Base-by-base conservation (phyloP, 139 green algal species). In the Protoeuglena noctilucae region DNA sequence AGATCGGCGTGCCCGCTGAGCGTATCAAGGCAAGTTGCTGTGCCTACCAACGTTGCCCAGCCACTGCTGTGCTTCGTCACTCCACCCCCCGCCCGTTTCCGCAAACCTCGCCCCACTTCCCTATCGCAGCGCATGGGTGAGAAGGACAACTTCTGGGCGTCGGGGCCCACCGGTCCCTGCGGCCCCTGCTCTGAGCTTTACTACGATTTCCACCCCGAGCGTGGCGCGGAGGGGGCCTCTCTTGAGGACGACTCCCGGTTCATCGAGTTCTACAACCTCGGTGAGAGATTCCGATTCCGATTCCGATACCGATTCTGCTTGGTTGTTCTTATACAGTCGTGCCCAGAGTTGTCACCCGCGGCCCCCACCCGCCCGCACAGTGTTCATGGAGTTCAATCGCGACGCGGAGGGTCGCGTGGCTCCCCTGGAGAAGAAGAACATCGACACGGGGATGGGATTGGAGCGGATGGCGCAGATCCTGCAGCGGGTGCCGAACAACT, bases 151-250 rank as follows among this genome's bases (percentile, higher is more conserved):
- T 96, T 96, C 67, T 96, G 88, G 88, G 72, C 83, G 28, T 75
- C 65, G 22, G 86, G 86, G 4, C 58, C 85, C 49, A 87, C 79
- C 62, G 86, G 86, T 7, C 87, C 87, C 1, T 96, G 87, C 68
- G 88, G 88, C 12, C 85, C 85, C n/a, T 96, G 88, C 76, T 85
- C 74, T 21, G 88, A 96, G 76, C 71, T 96, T 5, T 96, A 96
- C 71, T 96, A 88, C 53, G 88, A 96, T 68, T 89, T 94, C 51
- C 62, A 80, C 50, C 87, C 87, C 1, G 86, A 94, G 68, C 40
- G 59, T 1, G 83, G 84, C 3, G 31, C 54, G 2, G 46, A 56
- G 2, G 74, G 48, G 26, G 31, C 31, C 19, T 51, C 55, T 14
- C 69, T 90, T 23, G 77, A 84, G 47, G 81, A 90, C 57, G 78